phyloP scores from a whole-genome alignment of 768 basidiomycete species.

The Kwoniella dejecticola region DNA sequence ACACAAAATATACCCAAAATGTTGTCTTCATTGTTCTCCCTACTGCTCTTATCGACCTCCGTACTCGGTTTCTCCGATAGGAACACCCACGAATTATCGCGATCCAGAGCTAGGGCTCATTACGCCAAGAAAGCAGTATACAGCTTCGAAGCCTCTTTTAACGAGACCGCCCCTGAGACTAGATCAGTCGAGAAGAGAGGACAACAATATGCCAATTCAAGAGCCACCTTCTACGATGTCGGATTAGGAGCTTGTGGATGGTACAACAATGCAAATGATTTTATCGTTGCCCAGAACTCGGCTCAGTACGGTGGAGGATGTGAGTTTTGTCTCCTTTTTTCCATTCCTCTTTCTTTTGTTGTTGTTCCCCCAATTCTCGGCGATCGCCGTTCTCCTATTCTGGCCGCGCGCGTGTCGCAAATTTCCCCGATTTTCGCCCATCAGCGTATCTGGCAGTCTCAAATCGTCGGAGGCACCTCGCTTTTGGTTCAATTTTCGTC shows the following conservation, averaged over 20 bases:
- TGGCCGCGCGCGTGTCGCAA: no score
- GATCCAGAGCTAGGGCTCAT: conserved; percentile 23
- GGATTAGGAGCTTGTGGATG: conserved; percentile 60
- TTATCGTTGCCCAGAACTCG: conserved; percentile 56
- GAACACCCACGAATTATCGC: conserved; percentile 23
- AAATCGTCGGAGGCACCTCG: no score
- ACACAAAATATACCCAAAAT: conserved; percentile 9
- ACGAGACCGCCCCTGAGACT: no score
- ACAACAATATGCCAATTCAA: conserved; percentile 22
- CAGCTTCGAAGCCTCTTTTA: not conserved
- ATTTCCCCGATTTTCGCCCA: no score
- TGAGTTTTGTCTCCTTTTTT: no score
- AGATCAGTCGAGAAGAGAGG: conserved; percentile 1
- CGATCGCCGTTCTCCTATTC: not conserved
- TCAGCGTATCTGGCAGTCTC: no score
- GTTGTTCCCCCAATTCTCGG: not conserved
- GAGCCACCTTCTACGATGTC: conserved; percentile 57
- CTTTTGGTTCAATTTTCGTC: no score
- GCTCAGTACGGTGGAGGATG: conserved; percentile 60
- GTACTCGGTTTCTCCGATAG: conserved; percentile 31
- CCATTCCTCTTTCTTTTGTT: no score
- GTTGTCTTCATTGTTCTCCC: conserved; percentile 17
- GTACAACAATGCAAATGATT: conserved; percentile 53
- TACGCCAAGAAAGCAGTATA: conserved; percentile 11
- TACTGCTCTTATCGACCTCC: conserved; percentile 29